phyloP scores from a whole-genome alignment of 208 protist genomes.

The Trypanosoma caninum region DNA sequence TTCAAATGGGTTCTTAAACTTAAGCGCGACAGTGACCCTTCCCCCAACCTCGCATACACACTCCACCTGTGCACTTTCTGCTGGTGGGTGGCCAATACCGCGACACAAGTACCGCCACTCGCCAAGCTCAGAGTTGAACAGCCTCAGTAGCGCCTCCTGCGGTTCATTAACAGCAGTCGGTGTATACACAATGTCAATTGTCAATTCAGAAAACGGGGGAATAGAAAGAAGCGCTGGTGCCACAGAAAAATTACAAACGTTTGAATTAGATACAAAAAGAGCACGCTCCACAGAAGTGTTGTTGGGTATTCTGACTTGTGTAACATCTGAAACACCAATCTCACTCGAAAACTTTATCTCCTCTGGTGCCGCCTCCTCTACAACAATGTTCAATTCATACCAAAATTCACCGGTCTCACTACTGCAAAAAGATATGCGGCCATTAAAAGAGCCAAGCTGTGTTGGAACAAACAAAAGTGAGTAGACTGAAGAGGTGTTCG shows the following conservation, averaged over 20 bases:
- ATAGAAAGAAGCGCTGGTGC: slow-evolving; percentile 38
- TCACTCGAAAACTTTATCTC: slow-evolving; percentile 64
- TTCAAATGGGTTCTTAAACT: slow-evolving; percentile 78
- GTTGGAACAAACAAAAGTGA: slow-evolving; percentile 86
- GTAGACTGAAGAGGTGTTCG: slow-evolving; percentile 52
- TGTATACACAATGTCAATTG: slow-evolving; percentile 71
- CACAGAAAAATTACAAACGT: slow-evolving; percentile 60
- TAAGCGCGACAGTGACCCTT: slow-evolving; percentile 36
- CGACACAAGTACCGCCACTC: slow-evolving; percentile 79
- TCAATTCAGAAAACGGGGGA: slow-evolving; percentile 43
- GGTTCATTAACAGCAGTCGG: slow-evolving; percentile 59
- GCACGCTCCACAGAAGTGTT: slow-evolving; percentile 41
- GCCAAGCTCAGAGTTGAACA: slow-evolving; percentile 64
- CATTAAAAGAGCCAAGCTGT: slow-evolving; percentile 56
- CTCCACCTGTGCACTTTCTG: slow-evolving; percentile 33
- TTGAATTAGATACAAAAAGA: slow-evolving; percentile 62
- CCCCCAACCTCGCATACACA: slow-evolving; percentile 53
- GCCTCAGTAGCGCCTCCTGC: slow-evolving; percentile 52
- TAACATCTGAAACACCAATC: slow-evolving; percentile 55
- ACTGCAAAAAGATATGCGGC: slow-evolving; percentile 85
- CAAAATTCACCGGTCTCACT: slow-evolving; percentile 92
- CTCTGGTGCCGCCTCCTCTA: slow-evolving; percentile 64
- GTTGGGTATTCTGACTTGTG: slow-evolving; percentile 77
- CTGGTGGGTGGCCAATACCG: slow-evolving; percentile 63
- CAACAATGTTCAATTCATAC: slow-evolving; percentile 87